These are phyloP conservation scores for Avena sativa DNA, from an alignment of 176 grass and related monocot genomes.

Conservation along the genomic window DNA sequence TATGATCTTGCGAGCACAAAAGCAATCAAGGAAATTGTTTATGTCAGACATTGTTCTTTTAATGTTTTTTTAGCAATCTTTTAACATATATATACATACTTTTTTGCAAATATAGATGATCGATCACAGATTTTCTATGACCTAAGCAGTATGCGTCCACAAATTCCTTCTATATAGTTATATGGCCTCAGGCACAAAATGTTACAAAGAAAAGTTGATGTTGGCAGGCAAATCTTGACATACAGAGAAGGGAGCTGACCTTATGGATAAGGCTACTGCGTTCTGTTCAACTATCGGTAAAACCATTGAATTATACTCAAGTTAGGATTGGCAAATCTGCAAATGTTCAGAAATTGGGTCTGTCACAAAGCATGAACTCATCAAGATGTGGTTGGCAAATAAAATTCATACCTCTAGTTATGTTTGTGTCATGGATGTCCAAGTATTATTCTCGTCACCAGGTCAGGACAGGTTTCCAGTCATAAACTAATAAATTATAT, in stretches of 20 bases:
- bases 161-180: neutral
- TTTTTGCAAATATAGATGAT: neutral
- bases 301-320: neutral
- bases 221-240: neutral
- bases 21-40: neutral
- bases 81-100: neutral
- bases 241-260: neutral
- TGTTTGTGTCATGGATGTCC: neutral
- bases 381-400: neutral
- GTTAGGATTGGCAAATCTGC: neutral
- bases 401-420: neutral
- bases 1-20: constrained; percentile 30
- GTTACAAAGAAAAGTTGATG: neutral
- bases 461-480: neutral
- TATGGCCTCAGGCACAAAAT: neutral
- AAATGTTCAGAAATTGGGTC: neutral
- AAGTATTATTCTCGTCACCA: neutral
- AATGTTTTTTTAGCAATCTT: neutral
- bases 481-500: neutral
- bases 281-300: neutral
- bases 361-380: neutral
- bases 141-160: neutral
- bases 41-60: constrained; percentile 10
- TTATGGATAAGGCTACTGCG: neutral
- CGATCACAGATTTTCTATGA: neutral